A percentile compares a stretch with the other conserved stretches of the same genome.
These are phyloP conservation scores for Pinus albicaulis DNA, from an alignment of 75 land plant species.

Conservation along the genomic window DNA sequence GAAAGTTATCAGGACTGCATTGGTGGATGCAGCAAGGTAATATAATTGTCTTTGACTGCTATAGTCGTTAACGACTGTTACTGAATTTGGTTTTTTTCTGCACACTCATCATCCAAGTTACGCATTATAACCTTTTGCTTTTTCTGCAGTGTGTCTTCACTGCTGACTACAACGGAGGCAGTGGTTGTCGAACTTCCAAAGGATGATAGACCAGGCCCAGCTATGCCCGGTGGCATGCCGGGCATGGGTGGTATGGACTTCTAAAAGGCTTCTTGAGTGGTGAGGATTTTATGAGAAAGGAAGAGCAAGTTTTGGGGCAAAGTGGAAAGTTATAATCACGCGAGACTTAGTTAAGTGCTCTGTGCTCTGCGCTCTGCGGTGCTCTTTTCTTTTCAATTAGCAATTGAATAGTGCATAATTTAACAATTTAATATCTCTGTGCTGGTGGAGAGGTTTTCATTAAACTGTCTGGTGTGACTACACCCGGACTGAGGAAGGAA, in stretches of 20 bases:
- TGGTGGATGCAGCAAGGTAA: constrained; percentile 90
- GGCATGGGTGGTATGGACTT: constrained; percentile 81
- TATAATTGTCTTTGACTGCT: not conserved
- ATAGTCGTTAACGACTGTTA: not conserved
- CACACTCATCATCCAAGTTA: not conserved
- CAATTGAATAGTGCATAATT: not conserved
- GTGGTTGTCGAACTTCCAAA: constrained; percentile 75
- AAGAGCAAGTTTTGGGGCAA: not conserved
- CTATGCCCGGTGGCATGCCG: constrained; percentile 58
- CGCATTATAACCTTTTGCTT: not conserved
- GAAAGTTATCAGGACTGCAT: constrained; percentile 87
- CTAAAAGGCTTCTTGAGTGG: constrained; percentile 8
- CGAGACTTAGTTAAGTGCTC: not conserved
- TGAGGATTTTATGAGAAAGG: not conserved
- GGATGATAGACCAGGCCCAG: constrained; percentile 64
- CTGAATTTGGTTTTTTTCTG: not conserved
- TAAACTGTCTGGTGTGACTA: constrained; percentile 1
- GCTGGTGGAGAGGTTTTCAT: constrained; percentile 1
- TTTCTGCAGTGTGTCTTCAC: constrained; percentile 76
- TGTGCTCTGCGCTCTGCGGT: not conserved
- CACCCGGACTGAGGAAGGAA: not conserved
- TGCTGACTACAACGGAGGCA: constrained; percentile 96
- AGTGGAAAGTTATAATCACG: not conserved
- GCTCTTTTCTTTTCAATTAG: not conserved
- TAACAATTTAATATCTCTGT: not conserved